Conservation (phyloP, 2,329 filamentous ascomycete species). For the Aspergillus sp. region DNA sequence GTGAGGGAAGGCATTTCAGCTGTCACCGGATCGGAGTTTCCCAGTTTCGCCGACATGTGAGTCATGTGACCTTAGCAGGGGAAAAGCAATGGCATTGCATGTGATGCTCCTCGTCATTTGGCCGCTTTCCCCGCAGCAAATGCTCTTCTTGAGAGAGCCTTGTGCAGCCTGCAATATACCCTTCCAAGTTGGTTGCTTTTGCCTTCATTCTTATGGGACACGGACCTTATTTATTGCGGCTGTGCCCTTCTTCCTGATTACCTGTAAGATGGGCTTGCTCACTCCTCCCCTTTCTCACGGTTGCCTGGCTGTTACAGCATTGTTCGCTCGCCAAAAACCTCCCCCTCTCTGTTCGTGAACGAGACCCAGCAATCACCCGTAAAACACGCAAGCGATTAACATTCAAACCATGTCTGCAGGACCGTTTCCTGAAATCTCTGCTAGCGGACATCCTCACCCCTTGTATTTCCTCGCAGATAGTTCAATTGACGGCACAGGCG, state of each 20-base stretch:
- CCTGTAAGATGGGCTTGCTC: not conserved
- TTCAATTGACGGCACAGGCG: not conserved
- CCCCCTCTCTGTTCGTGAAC: not conserved
- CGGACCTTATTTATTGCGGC: not conserved
- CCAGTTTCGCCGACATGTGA: too few species aligned
- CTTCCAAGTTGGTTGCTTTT: too few species aligned
- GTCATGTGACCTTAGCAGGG: too few species aligned
- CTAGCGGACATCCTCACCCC: constrained; percentile 5
- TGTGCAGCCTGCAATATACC: not conserved
- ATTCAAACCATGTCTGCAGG: constrained; percentile 6
- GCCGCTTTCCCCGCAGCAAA: not conserved
- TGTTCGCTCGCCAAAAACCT: not conserved
- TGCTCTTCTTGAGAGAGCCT: not conserved
- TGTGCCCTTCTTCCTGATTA: not conserved
- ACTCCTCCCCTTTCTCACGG: not conserved
- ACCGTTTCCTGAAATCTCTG: constrained; percentile 8
- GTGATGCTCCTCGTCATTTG: not conserved
- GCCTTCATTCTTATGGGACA: not conserved
- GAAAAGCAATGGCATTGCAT: too few species aligned
- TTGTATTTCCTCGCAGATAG: constrained; percentile 8
- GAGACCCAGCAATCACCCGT: not conserved
- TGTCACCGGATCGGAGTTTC: too few species aligned
- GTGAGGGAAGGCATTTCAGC: not conserved
- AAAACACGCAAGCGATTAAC: not conserved
- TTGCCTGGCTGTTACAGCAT: not conserved